Conservation (phyloP, 768 basidiomycete species). For the Mycena galericulata region DNA sequence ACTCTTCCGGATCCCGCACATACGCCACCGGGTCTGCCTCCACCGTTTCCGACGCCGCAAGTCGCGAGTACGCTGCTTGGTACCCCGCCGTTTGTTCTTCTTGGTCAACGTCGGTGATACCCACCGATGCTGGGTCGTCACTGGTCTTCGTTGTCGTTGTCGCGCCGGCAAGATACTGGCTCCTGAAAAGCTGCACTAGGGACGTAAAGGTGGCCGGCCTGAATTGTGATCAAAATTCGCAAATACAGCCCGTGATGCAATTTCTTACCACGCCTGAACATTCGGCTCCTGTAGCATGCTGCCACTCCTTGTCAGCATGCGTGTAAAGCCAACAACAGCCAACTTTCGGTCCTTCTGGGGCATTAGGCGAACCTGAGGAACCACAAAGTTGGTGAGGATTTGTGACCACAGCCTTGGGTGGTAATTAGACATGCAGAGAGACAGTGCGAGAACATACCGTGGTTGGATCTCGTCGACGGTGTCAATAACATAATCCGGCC, state of each 20-base stretch:
- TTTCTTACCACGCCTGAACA: slow-evolving; percentile 71
- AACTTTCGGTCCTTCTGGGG: slow-evolving; percentile 88
- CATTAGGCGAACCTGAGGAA: slow-evolving; percentile 85
- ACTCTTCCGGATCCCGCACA: slow-evolving; percentile 66
- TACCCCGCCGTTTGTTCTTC: slow-evolving; percentile 94
- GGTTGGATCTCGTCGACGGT: slow-evolving; percentile 88
- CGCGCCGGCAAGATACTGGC: slow-evolving; percentile 68
- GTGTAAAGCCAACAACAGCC: slow-evolving; percentile 82
- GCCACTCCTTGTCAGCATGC: slow-evolving; percentile 80
- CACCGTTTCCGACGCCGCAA: slow-evolving; percentile 81
- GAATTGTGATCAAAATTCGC: neutral
- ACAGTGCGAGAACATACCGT: slow-evolving; percentile 60
- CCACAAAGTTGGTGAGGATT: slow-evolving; percentile 78
- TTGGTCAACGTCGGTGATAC: slow-evolving; percentile 83
- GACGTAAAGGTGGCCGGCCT: slow-evolving; percentile 81
- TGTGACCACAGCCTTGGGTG: slow-evolving; percentile 76
- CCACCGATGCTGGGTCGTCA: slow-evolving; percentile 56
- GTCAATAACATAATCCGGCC: slow-evolving; percentile 84
- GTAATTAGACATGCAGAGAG: slow-evolving; percentile 9
- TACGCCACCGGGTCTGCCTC: slow-evolving; percentile 73
- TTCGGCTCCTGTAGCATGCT: slow-evolving; percentile 76
- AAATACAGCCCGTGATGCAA: neutral
- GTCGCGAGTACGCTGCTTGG: slow-evolving; percentile 92
- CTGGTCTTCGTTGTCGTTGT: slow-evolving; percentile 47
- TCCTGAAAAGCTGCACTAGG: slow-evolving; percentile 84